Evolutionary conservation across 2,329 filamentous ascomycete genomes (phyloP), one percentile per base, ranked within the genome.

Genomic region (Furcasterigmium furcatum): DNA sequence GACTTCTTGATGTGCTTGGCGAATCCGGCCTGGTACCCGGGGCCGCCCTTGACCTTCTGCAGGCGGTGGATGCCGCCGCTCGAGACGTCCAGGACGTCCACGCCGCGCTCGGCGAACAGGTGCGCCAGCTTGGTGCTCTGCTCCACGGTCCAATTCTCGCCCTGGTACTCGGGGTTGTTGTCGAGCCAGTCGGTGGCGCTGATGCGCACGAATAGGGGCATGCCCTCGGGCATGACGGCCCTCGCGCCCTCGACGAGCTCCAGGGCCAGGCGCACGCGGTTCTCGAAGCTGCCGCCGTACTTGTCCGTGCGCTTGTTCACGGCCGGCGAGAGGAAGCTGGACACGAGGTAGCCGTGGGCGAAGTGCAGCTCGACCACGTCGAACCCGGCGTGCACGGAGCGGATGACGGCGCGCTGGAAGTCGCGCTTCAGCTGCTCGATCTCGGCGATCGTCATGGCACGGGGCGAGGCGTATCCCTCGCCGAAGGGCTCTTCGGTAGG

Each of bases 171-270:
- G 1, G 72, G 71, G 41, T 77, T 73, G 47, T 77, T 71, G 47
- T 89, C 84, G 0, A 91, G 73, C 84, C 85, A 90, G 58, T 91
- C 88, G 0, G 82, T 84, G 0, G 83, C 85, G 14, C 79, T 84
- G 52, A 92, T 78, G 21, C 88, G 80, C 13, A 88, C 68, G 59
- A 91, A 84, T 0, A 92, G 70, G 0, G 88, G 88, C 79, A 87
- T 87, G 2, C 68, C 63, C 8, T 81, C 67, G 0, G 86, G 85
- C 1, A 91, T 85, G 1, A 71, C 74, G 2, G 71, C 69, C 9
- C 89, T 75, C 1, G 80, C 74, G 7, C 79, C 64, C 13, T 87
- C 79, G 4, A 84, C 78, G 5, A 87, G 62, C 60, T 94, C 88
- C 3, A 89, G 64, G 0, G 79, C 74, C 7, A 78, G 55, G 7